Evolutionary conservation across 352 stramenopile species (phyloP).

Genomic region (Pythium graminicola): DNA sequence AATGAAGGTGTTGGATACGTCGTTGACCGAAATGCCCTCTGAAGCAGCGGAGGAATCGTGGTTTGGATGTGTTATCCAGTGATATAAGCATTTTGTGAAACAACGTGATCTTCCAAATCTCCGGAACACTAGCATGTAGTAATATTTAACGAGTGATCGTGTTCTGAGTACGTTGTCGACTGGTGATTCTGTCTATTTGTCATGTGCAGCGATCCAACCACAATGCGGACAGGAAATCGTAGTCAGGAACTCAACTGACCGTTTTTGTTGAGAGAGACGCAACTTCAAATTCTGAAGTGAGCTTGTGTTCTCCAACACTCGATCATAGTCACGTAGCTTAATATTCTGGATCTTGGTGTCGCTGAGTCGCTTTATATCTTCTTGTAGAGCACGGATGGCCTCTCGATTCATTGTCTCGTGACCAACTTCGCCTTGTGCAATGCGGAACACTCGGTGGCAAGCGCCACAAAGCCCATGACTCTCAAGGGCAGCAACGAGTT

Average conservation of each 20-base stretch:
- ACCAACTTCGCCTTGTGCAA: constrained; percentile 27
- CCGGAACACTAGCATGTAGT: too few relatives aligned
- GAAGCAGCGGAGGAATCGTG: constrained; percentile 42
- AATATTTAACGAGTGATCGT: constrained; percentile 19
- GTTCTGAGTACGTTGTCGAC: background rate
- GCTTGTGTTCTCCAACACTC: constrained; percentile 26
- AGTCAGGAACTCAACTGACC: constrained; percentile 34
- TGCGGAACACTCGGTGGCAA: constrained; percentile 42
- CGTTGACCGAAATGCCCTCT: constrained; percentile 25
- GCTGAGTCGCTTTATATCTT: constrained; percentile 17
- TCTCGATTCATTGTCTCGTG: constrained; percentile 26
- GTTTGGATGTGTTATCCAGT: constrained; percentile 65
- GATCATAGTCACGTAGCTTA: constrained; percentile 29
- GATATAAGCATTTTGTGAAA: constrained; percentile 6
- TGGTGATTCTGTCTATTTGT: background rate
- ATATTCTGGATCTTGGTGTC: constrained; percentile 29
- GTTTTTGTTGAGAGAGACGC: constrained; percentile 24
- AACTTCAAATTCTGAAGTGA: constrained; percentile 22
- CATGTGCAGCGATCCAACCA: constrained; percentile 4
- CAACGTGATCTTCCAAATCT: too few relatives aligned
- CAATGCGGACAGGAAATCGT: constrained; percentile 38
- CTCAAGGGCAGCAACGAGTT: constrained; percentile 19
- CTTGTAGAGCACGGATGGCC: constrained; percentile 11
- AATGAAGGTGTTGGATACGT: constrained; percentile 64
- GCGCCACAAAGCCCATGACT: constrained; percentile 41